These are phyloP conservation scores for Mercurialis annua DNA, from an alignment of 345 rosid genomes.

Conservation along the genomic window DNA sequence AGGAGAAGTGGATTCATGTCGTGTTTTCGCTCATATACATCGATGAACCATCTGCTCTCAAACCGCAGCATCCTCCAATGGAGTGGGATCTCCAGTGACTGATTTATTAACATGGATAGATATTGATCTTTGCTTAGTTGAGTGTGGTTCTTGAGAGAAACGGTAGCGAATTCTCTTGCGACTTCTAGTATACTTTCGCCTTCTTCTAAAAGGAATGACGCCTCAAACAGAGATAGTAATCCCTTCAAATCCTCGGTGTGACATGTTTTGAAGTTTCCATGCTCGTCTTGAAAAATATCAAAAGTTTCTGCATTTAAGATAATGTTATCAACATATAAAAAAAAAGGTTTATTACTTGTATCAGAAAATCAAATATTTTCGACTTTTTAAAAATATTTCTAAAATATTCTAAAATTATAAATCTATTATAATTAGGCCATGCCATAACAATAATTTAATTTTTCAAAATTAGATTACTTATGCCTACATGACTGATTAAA, in stretches of 20 bases:
- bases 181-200: conserved; percentile 8
- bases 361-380: no score
- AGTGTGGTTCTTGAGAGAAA: not conserved
- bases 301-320: not conserved
- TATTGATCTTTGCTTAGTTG: not conserved
- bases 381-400: no score
- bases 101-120: conserved; percentile 22
- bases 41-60: not conserved
- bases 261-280: not conserved
- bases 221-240: conserved; percentile 18
- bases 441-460: no score
- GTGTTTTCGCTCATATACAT: not conserved
- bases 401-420: no score
- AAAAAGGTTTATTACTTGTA: no score
- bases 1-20: not conserved
- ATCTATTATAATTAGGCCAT: no score
- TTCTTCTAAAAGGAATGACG: conserved; percentile 10
- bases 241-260: not conserved
- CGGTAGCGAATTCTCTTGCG: conserved; percentile 1
- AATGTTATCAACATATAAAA: no score
- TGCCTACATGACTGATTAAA: no score
- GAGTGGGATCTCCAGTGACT: not conserved
- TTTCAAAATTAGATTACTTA: no score
- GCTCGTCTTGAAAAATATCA: not conserved
- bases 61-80: not conserved